Evolutionary conservation across 2,329 filamentous ascomycete genomes (phyloP).

Genomic region (Penicillium griseofulvum): DNA sequence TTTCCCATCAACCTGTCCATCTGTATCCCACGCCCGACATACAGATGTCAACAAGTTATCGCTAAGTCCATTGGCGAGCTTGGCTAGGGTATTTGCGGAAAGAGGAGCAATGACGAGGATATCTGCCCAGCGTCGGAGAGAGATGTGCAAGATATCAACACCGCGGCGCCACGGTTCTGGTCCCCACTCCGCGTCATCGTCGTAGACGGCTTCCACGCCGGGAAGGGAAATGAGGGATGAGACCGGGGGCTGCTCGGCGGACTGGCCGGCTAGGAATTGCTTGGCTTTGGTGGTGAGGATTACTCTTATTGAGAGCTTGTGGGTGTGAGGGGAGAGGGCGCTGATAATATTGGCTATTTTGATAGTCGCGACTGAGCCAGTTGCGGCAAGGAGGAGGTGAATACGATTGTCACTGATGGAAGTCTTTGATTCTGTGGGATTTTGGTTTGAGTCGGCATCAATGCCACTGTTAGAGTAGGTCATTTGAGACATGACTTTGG

Average conservation of each 20-base stretch:
- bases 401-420: neutral
- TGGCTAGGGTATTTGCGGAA: conserved; percentile 80
- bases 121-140: conserved; percentile 75
- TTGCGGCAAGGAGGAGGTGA: conserved; percentile 55
- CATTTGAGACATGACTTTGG: neutral
- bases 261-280: conserved; percentile 73
- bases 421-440: neutral
- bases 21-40: conserved; percentile 78
- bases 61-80: conserved; percentile 70
- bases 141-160: conserved; percentile 78
- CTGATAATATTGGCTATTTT: conserved; percentile 67
- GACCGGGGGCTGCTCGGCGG: conserved; percentile 69
- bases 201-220: conserved; percentile 74
- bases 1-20: conserved; percentile 52
- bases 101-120: conserved; percentile 78
- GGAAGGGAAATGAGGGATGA: conserved; percentile 57
- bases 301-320: conserved; percentile 70
- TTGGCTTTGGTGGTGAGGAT: conserved; percentile 70
- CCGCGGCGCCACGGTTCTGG: conserved; percentile 70
- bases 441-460: neutral
- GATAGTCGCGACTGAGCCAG: conserved; percentile 76
- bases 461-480: neutral
- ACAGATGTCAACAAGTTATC: conserved; percentile 71
- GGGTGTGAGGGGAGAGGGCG: conserved; percentile 38
- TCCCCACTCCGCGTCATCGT: conserved; percentile 77